Percentiles rank a stretch among this genome's conserved stretches.
These are phyloP conservation scores for Perkinsus marinus DNA, from an alignment of 169 alveolate genomes.

Conservation along the genomic window DNA sequence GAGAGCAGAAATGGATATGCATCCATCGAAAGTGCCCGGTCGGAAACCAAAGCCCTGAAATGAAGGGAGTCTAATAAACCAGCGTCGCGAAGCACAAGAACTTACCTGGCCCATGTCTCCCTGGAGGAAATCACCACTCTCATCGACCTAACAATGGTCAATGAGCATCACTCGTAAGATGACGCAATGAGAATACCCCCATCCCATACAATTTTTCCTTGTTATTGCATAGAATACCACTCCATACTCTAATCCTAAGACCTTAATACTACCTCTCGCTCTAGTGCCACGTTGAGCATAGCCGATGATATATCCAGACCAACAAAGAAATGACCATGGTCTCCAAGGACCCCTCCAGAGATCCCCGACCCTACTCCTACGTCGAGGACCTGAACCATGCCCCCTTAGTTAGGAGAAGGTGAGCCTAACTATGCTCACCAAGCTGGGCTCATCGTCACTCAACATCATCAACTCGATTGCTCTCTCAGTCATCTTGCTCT, in stretches of 20 bases:
- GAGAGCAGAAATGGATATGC: constrained; percentile 73
- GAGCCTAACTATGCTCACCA: background rate
- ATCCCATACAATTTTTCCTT: too few species aligned
- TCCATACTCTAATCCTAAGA: background rate
- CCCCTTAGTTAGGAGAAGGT: background rate
- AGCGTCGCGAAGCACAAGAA: background rate
- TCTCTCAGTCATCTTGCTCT: constrained; percentile 70
- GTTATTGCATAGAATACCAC: too few species aligned
- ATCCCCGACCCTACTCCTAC: constrained; percentile 89
- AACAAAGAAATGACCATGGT: constrained; percentile 72
- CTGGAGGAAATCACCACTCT: constrained; percentile 5
- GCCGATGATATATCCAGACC: constrained; percentile 76
- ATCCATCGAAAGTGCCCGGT: constrained; percentile 81
- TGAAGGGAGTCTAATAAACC: background rate
- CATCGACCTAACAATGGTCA: background rate
- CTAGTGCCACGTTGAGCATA: constrained; percentile 50
- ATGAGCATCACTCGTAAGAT: too few species aligned
- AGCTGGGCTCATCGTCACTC: background rate
- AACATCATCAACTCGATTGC: constrained; percentile 59
- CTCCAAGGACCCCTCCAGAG: constrained; percentile 67
- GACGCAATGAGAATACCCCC: too few species aligned
- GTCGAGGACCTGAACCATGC: constrained; percentile 61
- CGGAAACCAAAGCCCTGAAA: constrained; percentile 46
- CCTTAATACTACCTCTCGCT: background rate
- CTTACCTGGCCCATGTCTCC: constrained; percentile 12